These are phyloP conservation scores for Fusarium austroafricanum DNA, from an alignment of 2,329 filamentous ascomycete genomes.

Conservation along the genomic window DNA sequence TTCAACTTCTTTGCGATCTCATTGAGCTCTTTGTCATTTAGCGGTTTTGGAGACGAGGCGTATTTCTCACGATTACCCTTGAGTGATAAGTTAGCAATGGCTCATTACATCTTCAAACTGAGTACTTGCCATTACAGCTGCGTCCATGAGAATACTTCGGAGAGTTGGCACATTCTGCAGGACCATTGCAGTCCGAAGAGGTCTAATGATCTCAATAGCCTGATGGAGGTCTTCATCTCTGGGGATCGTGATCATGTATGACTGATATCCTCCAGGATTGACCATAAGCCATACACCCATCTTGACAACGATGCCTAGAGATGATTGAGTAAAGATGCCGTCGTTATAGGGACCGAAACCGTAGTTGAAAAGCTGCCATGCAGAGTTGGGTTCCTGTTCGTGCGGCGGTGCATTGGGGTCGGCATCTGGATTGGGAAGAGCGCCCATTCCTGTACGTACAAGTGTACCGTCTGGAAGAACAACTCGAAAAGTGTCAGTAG, in stretches of 20 bases:
- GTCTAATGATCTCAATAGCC: background rate
- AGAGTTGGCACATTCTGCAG: too few relatives aligned
- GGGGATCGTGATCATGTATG: background rate
- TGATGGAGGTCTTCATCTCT: slow-evolving; percentile 37
- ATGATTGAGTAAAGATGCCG: slow-evolving; percentile 32
- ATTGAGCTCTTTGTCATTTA: slow-evolving; percentile 25
- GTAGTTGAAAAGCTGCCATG: slow-evolving; percentile 38
- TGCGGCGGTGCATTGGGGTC: slow-evolving; percentile 26
- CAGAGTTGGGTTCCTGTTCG: slow-evolving; percentile 29
- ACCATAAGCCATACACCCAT: slow-evolving; percentile 25
- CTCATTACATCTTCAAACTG: rapidly evolving
- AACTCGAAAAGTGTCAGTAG: background rate
- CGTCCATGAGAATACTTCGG: slow-evolving; percentile 19
- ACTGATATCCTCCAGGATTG: too few relatives aligned
- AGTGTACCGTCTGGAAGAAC: slow-evolving; percentile 27
- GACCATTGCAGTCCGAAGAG: too few relatives aligned
- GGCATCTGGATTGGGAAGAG: slow-evolving; percentile 29
- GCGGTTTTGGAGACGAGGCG: slow-evolving; percentile 8
- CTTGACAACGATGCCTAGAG: slow-evolving; percentile 34
- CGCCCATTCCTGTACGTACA: slow-evolving; percentile 36
- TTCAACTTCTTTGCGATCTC: slow-evolving; percentile 36
- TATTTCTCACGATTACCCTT: slow-evolving; percentile 22
- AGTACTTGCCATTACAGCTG: slow-evolving; percentile 28
- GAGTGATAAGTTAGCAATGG: too few relatives aligned
- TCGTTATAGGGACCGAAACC: slow-evolving; percentile 34